Percentiles rank a stretch among this genome's conserved stretches.
Conservation (phyloP, 441 rosid genomes). For the Rhodomyrtus psidioides region DNA sequence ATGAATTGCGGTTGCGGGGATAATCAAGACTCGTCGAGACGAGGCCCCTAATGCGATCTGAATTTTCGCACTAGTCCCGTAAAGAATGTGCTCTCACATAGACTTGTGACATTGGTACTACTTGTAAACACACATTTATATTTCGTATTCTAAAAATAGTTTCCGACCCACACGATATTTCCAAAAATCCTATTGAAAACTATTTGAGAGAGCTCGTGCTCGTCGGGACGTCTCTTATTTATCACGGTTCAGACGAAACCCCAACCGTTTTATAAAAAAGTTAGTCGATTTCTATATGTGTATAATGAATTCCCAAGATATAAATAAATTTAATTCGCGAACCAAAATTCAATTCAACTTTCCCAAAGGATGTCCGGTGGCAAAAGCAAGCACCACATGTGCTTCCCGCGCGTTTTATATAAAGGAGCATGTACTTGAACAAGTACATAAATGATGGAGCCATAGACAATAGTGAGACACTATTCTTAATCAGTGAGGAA, state of each 20-base stretch:
- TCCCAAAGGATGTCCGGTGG: background rate
- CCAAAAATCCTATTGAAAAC: background rate
- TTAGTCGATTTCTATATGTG: background rate
- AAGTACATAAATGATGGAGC: background rate
- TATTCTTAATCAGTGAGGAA: background rate
- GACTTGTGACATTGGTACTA: too few relatives aligned
- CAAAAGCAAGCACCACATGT: background rate
- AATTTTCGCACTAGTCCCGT: background rate
- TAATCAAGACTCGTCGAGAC: background rate
- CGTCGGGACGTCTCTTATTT: background rate
- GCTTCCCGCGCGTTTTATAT: background rate
- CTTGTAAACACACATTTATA: background rate
- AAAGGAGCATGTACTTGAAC: background rate
- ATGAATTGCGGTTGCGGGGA: background rate
- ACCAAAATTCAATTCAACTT: background rate
- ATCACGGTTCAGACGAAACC: background rate
- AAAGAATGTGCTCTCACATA: background rate
- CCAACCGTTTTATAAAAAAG: background rate
- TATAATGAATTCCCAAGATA: background rate
- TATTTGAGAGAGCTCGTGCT: background rate
- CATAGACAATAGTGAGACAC: background rate
- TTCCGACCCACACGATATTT: fast-evolving
- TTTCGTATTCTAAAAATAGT: background rate
- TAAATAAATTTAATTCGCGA: background rate
- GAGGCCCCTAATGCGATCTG: too few relatives aligned